Evolutionary conservation across 2,329 filamentous ascomycete species (phyloP).

Genomic region (Fusarium acutatum): DNA sequence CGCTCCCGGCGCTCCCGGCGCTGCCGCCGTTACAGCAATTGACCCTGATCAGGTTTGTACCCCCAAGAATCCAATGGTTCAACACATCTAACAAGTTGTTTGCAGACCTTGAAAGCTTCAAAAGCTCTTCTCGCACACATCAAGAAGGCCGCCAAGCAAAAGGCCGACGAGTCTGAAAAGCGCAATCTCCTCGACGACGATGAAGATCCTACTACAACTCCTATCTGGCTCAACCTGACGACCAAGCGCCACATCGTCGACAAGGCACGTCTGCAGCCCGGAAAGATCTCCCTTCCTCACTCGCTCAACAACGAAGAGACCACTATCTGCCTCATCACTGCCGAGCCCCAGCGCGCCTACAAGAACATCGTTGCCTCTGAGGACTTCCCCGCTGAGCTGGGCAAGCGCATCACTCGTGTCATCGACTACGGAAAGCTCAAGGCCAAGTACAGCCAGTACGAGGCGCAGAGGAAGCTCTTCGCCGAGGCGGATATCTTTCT

Average conservation of each 20-base stretch:
- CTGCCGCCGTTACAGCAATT: constrained; percentile 47
- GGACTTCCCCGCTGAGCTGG: constrained; percentile 73
- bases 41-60: constrained; percentile 53
- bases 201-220: constrained; percentile 55
- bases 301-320: constrained; percentile 72
- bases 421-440: constrained; percentile 83
- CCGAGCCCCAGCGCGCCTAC: constrained; percentile 82
- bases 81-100: constrained; percentile 4
- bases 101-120: constrained; percentile 68
- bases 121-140: constrained; percentile 70
- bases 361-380: constrained; percentile 85
- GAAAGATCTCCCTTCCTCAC: constrained; percentile 82
- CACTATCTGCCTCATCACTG: constrained; percentile 87
- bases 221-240: constrained; percentile 69
- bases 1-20: constrained; percentile 42
- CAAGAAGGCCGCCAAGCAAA: constrained; percentile 62
- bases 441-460: constrained; percentile 87
- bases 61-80: not conserved
- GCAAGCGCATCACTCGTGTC: constrained; percentile 75
- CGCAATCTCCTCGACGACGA: constrained; percentile 64
- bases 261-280: constrained; percentile 81
- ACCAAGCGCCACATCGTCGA: constrained; percentile 75
- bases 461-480: constrained; percentile 83
- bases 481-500: constrained; percentile 93
- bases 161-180: constrained; percentile 57